Percentiles rank a stretch among this genome's conserved stretches.
phyloP scores from a whole-genome alignment of 306 rosid genomes.

The Lablab purpureus region DNA sequence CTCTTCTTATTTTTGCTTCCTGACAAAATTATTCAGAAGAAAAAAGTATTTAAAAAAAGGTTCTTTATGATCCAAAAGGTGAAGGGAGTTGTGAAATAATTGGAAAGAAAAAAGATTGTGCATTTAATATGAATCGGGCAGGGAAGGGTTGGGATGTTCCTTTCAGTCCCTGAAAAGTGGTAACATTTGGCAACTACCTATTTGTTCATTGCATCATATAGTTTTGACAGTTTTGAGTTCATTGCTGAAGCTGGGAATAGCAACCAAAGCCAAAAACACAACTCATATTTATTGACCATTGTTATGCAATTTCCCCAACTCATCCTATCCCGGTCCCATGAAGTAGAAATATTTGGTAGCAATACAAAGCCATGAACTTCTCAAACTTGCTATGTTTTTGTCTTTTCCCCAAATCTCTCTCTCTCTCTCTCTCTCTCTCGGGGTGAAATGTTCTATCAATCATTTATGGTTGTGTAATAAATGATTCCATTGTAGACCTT shows the following conservation, averaged over 20 bases:
- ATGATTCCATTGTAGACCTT: not conserved
- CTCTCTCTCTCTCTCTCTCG: no score
- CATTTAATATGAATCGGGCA: conserved; percentile 8
- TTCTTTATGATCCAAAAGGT: not conserved
- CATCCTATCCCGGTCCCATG: conserved; percentile 9
- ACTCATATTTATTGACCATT: not conserved
- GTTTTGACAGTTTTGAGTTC: not conserved
- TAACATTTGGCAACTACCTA: conserved; percentile 20
- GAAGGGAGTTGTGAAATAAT: not conserved
- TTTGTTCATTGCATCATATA: conserved; percentile 22
- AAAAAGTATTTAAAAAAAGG: no score
- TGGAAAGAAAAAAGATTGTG: not conserved
- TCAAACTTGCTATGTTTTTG: not conserved
- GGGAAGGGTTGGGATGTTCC: conserved; percentile 25
- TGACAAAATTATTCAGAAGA: no score
- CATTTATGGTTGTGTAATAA: not conserved
- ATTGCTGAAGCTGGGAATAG: not conserved
- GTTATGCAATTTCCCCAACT: conserved; percentile 2
- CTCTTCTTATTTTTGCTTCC: no score
- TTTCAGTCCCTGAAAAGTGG: conserved; percentile 21
- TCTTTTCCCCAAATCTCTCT: not conserved
- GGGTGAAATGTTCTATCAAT: conserved; percentile 5
- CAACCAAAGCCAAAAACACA: not conserved
- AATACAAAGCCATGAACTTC: not conserved
- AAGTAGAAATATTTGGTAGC: conserved; percentile 2